Conservation (phyloP, 768 basidiomycete species). For the Tricholomella constricta region DNA sequence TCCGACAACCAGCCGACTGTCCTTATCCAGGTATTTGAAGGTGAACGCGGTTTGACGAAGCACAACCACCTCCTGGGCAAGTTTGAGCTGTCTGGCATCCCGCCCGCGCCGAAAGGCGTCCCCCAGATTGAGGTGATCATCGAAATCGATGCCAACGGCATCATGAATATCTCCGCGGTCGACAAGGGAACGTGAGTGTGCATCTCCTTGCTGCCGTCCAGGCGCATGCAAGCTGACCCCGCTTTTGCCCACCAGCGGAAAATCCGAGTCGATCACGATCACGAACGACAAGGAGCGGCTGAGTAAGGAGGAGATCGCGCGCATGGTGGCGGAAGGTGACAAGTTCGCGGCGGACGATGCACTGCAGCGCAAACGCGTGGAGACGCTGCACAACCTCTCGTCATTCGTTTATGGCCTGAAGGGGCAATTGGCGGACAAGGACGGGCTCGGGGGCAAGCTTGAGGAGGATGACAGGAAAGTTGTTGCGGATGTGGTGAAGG, state of each 20-base stretch:
- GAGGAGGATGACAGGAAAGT: slow-evolving; percentile 56
- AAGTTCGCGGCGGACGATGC: slow-evolving; percentile 36
- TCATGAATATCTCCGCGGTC: slow-evolving; percentile 77
- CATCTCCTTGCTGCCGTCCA: slow-evolving; percentile 35
- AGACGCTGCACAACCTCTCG: slow-evolving; percentile 57
- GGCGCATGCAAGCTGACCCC: background rate
- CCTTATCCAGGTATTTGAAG: slow-evolving; percentile 88
- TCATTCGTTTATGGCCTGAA: slow-evolving; percentile 68
- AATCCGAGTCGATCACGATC: slow-evolving; percentile 78
- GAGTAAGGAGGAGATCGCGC: slow-evolving; percentile 55
- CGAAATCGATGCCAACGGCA: slow-evolving; percentile 85
- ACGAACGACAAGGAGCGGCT: slow-evolving; percentile 71
- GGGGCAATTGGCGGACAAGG: slow-evolving; percentile 67
- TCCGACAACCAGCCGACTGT: slow-evolving; percentile 89
- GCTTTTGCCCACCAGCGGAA: slow-evolving; percentile 62
- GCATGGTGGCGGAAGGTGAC: slow-evolving; percentile 58
- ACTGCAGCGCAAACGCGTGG: slow-evolving; percentile 20
- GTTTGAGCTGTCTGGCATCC: slow-evolving; percentile 90
- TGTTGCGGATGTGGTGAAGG: slow-evolving; percentile 65
- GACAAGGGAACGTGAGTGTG: slow-evolving; percentile 80
- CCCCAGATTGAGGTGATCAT: slow-evolving; percentile 93
- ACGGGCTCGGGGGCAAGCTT: slow-evolving; percentile 75
- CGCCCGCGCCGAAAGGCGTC: slow-evolving; percentile 84
- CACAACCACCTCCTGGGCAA: slow-evolving; percentile 91
- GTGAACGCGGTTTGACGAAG: slow-evolving; percentile 85